Evolutionary conservation across 331 rosid species (phyloP), one percentile per base, ranked within the genome.

Genomic region (Phaseolus coccineus): DNA sequence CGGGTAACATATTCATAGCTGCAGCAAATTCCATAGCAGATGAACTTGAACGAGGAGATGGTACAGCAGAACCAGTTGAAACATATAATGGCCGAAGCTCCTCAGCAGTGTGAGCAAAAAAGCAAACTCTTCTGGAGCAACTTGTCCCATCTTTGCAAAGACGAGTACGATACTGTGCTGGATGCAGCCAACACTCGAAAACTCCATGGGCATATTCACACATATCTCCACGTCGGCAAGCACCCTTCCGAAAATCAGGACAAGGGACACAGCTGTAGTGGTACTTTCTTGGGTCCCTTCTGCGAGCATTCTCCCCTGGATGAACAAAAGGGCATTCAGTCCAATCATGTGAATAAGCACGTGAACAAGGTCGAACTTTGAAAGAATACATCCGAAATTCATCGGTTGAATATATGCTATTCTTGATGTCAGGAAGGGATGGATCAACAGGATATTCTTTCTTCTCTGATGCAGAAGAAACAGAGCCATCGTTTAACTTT

Each of bases 271-370:
- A 93, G 79, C 97, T 93, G 66, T 93, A 93, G 67, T 93, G 97
- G 52, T 86, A 93, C 85, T 93, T 93, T 84, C 97, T 89, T 2
- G 97, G 97, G 78, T 93, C 97, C 91, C 97, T 93, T 66, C 72
- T 66, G 1, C 72, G 11, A 40, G 72, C 72, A 66, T 66, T 66
- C 72, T 66, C 72, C 53, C 97, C 97, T 0, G 97, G 97, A 78
- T 93, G 97, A 52, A 91, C 97, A 83, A 93, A 93, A 5, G 97
- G 97, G 66, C 97, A 93, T 83, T 93, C 97, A 0, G 97, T 93
- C 97, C 97, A 93, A 81, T 93, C 97, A 66, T 93, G 97, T 9
- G 97, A 93, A 85, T 93, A 93, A 22, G 96, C 97, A 1, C 97
- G 97, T 0, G 96, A 93, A 84, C 97, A 93, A 70, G 93, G 96